Percentiles rank a stretch among this genome's conserved stretches.
Evolutionary conservation across 148 eudicot genomes (phyloP).

Genomic region (Polygonum maritimum): DNA sequence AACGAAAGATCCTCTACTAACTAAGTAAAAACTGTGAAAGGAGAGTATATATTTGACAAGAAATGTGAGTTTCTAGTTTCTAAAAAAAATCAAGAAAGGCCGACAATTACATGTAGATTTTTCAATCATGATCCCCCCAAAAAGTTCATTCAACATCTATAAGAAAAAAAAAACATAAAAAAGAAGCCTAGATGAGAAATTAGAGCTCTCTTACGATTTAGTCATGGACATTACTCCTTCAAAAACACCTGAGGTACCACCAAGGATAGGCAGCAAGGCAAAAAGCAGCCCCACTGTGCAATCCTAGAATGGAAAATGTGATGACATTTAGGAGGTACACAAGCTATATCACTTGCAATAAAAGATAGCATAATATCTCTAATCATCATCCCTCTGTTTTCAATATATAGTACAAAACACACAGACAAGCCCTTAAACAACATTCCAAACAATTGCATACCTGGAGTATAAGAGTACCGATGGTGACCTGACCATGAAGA

Average conservation of each 20-base stretch:
- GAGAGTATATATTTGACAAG: background rate
- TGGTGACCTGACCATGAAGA: conserved; percentile 87
- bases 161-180: background rate
- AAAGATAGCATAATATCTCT: background rate
- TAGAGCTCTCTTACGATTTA: conserved; percentile 55
- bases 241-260: conserved; percentile 82
- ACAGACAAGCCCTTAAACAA: background rate
- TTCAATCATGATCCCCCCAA: background rate
- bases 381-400: background rate
- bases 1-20: background rate
- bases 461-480: conserved; percentile 80
- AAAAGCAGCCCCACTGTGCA: conserved; percentile 96
- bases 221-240: conserved; percentile 92
- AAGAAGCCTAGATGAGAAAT: conserved; percentile 9
- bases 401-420: background rate
- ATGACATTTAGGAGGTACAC: background rate
- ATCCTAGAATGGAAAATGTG: conserved; percentile 45
- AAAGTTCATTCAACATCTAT: background rate
- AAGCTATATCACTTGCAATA: background rate
- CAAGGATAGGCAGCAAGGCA: conserved; percentile 91
- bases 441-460: conserved; percentile 13
- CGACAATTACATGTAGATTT: background rate
- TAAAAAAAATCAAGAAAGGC: background rate
- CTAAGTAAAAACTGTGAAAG: background rate
- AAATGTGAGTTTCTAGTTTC: background rate